Conservation (phyloP, 1,139 yeast genomes). For the Nakaseomyces glabratus region DNA sequence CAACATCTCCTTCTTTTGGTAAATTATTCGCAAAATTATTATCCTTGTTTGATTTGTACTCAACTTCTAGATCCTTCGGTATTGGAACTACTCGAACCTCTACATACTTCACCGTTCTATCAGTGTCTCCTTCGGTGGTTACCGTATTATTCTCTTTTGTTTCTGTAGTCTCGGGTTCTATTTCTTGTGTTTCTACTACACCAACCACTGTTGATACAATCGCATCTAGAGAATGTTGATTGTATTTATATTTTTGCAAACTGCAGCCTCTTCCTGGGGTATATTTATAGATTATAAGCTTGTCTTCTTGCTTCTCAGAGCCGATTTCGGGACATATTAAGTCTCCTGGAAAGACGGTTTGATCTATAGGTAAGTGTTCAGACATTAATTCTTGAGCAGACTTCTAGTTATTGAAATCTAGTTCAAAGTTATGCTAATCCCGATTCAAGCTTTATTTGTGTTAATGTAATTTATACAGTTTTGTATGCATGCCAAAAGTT, state of each 20-base stretch:
- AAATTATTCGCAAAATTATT: constrained; percentile 42
- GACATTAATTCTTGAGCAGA: too few species aligned
- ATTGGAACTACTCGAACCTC: constrained; percentile 15
- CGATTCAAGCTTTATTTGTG: too few species aligned
- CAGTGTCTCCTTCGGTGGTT: background rate
- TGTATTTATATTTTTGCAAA: constrained; percentile 22
- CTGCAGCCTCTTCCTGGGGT: constrained; percentile 42
- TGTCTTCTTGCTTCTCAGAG: constrained; percentile 19
- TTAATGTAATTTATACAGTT: too few species aligned
- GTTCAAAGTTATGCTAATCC: too few species aligned
- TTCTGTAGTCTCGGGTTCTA: constrained; percentile 11
- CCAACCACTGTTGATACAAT: constrained; percentile 68
- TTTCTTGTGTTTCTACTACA: constrained; percentile 35
- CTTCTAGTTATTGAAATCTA: too few species aligned
- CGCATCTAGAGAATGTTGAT: constrained; percentile 31
- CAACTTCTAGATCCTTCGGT: constrained; percentile 13
- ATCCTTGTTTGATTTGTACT: constrained; percentile 13
- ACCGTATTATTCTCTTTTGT: constrained; percentile 7
- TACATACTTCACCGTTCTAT: constrained; percentile 14
- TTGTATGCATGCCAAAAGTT: too few species aligned
- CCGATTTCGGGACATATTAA: constrained; percentile 39
- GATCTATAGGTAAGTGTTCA: constrained; percentile 28
- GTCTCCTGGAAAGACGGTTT: constrained; percentile 71
- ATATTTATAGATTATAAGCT: constrained; percentile 33
- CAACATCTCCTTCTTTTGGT: constrained; percentile 81